phyloP scores from a whole-genome alignment of 2,329 filamentous ascomycete genomes.

The Thielaviopsis euricoi region DNA sequence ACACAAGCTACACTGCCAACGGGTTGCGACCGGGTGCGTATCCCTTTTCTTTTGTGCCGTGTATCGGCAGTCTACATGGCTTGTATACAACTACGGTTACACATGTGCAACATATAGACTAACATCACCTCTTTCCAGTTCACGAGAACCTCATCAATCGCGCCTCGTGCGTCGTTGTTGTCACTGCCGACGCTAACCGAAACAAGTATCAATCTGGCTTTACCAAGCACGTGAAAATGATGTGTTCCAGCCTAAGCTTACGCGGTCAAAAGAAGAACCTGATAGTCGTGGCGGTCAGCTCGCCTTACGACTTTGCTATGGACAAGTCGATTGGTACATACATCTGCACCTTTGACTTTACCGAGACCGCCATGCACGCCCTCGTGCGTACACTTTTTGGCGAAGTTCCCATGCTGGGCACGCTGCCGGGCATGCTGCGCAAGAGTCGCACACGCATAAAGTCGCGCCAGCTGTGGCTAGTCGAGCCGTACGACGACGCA shows the following conservation, averaged over 20 bases:
- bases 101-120: background rate
- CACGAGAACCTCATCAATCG: conserved; percentile 86
- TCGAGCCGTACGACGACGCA: conserved; percentile 71
- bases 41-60: background rate
- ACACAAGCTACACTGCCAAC: conserved; percentile 91
- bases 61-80: background rate
- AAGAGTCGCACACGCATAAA: conserved; percentile 79
- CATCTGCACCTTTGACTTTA: conserved; percentile 91
- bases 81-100: background rate
- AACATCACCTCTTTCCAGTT: conserved; percentile 26
- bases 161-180: conserved; percentile 72
- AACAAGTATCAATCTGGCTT: conserved; percentile 91
- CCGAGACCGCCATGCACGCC: conserved; percentile 75
- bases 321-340: conserved; percentile 83
- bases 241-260: conserved; percentile 68
- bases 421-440: conserved; percentile 56
- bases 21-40: conserved; percentile 56
- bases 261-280: conserved; percentile 73
- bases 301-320: conserved; percentile 91
- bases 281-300: conserved; percentile 83
- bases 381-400: conserved; percentile 73
- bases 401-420: conserved; percentile 44
- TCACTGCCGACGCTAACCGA: conserved; percentile 85
- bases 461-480: conserved; percentile 87
- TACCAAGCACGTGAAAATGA: conserved; percentile 90